phyloP scores from a whole-genome alignment of 2,329 filamentous ascomycete species.

The Arthrobotrys sinensis region DNA sequence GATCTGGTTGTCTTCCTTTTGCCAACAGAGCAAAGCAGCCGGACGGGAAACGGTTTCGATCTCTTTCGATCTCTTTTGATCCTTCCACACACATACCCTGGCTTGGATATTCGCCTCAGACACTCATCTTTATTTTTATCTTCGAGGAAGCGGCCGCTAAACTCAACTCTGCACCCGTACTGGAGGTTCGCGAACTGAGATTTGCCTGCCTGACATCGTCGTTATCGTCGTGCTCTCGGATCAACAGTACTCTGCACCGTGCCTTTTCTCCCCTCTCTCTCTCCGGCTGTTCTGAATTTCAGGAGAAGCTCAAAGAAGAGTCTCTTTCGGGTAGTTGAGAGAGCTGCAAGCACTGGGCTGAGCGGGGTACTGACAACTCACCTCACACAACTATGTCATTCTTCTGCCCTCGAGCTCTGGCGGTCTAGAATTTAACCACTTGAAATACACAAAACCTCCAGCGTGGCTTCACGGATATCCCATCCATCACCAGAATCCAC shows the following conservation, averaged over 20 bases:
- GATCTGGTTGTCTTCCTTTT: slow-evolving; percentile 40
- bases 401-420: slow-evolving; percentile 38
- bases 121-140: slow-evolving; percentile 46
- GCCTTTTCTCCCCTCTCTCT: slow-evolving; percentile 10
- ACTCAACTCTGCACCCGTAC: slow-evolving; percentile 44
- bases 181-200: slow-evolving; percentile 54
- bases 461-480: slow-evolving; percentile 39
- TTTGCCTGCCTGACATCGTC: slow-evolving; percentile 48
- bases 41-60: slow-evolving; percentile 4
- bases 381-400: slow-evolving; percentile 57
- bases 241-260: slow-evolving; percentile 17
- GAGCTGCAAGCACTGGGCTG: slow-evolving; percentile 14
- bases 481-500: slow-evolving; percentile 11
- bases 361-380: slow-evolving; percentile 55
- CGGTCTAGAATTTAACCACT: slow-evolving; percentile 40
- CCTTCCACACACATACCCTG: slow-evolving; percentile 41
- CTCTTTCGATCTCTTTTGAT: slow-evolving; percentile 13
- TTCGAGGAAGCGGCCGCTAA: slow-evolving; percentile 48
- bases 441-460: slow-evolving; percentile 25
- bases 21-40: slow-evolving; percentile 41
- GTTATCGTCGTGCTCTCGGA: slow-evolving; percentile 29
- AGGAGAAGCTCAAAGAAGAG: slow-evolving; percentile 27
- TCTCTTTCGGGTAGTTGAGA: slow-evolving; percentile 3
- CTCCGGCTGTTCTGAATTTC: slow-evolving; percentile 33
- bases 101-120: slow-evolving; percentile 45